Evolutionary conservation across 2,329 filamentous ascomycete genomes (phyloP).

Genomic region (Calonectria fujianensis): DNA sequence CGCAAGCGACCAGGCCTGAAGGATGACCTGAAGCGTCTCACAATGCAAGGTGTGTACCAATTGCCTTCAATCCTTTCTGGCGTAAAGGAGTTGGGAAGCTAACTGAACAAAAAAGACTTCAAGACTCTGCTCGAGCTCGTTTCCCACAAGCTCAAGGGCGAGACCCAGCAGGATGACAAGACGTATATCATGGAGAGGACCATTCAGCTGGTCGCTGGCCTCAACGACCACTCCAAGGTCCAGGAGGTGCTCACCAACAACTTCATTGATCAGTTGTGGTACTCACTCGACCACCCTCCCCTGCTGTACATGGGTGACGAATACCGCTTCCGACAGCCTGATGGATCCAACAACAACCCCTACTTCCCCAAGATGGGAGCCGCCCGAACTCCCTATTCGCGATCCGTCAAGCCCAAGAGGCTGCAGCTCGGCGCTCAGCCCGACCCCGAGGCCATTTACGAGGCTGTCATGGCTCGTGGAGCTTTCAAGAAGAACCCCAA

Average conservation of each 20-base stretch:
- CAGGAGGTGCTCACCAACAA: constrained; percentile 78
- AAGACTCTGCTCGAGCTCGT: constrained; percentile 78
- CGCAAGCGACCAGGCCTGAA: constrained; percentile 65
- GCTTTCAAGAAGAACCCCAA: constrained; percentile 78
- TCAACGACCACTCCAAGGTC: constrained; percentile 77
- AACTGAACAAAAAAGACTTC: constrained; percentile 68
- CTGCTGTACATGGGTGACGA: constrained; percentile 78
- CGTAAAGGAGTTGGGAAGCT: background rate
- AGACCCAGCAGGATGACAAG: constrained; percentile 81
- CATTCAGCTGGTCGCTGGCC: constrained; percentile 80
- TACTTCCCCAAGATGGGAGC: constrained; percentile 79
- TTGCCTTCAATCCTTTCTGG: background rate
- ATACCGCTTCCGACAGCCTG: constrained; percentile 79
- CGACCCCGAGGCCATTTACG: constrained; percentile 78
- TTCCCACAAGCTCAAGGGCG: constrained; percentile 77
- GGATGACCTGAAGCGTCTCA: constrained; percentile 51
- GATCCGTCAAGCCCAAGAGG: constrained; percentile 76
- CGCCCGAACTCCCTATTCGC: constrained; percentile 80
- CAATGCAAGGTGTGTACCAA: constrained; percentile 44
- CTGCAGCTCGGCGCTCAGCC: constrained; percentile 79
- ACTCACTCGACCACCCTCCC: constrained; percentile 83
- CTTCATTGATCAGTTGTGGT: constrained; percentile 83
- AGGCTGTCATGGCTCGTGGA: constrained; percentile 74
- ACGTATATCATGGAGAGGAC: constrained; percentile 85
- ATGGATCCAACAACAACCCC: constrained; percentile 84